phyloP scores from a whole-genome alignment of 768 basidiomycete species.

The Hygrophorus pudorinus region DNA sequence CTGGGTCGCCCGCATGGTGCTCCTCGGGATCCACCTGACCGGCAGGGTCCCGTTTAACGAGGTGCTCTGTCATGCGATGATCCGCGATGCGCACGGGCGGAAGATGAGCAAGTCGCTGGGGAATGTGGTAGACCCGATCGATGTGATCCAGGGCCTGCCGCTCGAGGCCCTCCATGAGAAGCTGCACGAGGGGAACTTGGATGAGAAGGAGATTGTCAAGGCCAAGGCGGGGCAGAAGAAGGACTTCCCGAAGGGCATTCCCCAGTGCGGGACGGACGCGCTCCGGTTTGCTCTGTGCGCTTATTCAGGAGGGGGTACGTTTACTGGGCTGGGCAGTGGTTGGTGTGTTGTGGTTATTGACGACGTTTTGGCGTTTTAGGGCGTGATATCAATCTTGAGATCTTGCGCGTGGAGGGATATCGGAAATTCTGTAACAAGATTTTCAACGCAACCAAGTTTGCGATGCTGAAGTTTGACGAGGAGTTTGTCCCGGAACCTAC shows the following conservation, averaged over 20 bases:
- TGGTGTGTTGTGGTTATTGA: neutral
- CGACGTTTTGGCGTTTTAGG: conserved; percentile 32
- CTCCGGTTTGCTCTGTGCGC: conserved; percentile 91
- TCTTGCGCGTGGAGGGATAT: conserved; percentile 93
- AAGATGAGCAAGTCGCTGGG: conserved; percentile 99
- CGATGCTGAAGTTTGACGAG: conserved; percentile 93
- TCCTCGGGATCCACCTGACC: conserved; percentile 85
- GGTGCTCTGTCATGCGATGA: conserved; percentile 97
- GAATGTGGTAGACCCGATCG: conserved; percentile 95
- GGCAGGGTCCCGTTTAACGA: conserved; percentile 90
- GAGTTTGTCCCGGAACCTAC: conserved; percentile 66
- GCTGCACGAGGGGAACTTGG: conserved; percentile 83
- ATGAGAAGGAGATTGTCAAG: conserved; percentile 85
- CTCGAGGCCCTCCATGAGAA: conserved; percentile 80
- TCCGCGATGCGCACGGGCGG: conserved; percentile 95
- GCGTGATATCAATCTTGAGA: conserved; percentile 95
- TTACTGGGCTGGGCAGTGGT: neutral
- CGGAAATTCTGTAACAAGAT: conserved; percentile 99
- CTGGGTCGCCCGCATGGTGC: conserved; percentile 99
- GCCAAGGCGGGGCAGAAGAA: conserved; percentile 96
- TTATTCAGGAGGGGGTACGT: conserved; percentile 78
- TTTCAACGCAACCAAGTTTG: conserved; percentile 98
- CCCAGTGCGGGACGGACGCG: conserved; percentile 97
- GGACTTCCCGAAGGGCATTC: conserved; percentile 97
- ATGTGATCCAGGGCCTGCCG: conserved; percentile 79